Conservation (phyloP, 345 rosid species). For the Rhodamnia argentea region DNA sequence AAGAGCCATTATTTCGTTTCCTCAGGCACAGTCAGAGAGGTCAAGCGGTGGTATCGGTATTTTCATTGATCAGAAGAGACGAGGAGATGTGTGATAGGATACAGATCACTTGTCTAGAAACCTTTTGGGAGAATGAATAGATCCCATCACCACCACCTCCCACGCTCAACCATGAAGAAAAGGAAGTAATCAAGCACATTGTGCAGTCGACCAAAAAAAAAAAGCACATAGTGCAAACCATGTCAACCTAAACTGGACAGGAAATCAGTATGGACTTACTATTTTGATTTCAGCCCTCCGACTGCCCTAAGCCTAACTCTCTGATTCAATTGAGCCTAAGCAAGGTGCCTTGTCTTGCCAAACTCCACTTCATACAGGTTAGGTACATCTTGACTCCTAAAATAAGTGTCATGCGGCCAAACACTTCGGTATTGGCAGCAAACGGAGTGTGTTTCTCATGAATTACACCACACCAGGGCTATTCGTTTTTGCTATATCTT, state of each 20-base stretch:
- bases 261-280: neutral
- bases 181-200: neutral
- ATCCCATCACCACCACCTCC: neutral
- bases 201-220: neutral
- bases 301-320: neutral
- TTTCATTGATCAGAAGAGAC: neutral
- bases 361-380: neutral
- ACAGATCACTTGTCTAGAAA: neutral
- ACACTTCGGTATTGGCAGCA: neutral
- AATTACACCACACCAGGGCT: neutral
- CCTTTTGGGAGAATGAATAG: neutral
- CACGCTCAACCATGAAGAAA: neutral
- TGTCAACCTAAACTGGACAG: neutral
- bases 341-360: neutral
- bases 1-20: neutral
- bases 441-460: neutral
- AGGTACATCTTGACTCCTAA: neutral
- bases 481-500: neutral
- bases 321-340: neutral
- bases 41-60: neutral
- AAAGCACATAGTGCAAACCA: neutral
- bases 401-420: neutral
- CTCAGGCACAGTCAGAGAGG: neutral
- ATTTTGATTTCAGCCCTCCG: neutral
- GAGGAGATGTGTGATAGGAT: neutral